Evolutionary conservation across 345 rosid genomes (phyloP).

Genomic region (Syzygium aqueum): DNA sequence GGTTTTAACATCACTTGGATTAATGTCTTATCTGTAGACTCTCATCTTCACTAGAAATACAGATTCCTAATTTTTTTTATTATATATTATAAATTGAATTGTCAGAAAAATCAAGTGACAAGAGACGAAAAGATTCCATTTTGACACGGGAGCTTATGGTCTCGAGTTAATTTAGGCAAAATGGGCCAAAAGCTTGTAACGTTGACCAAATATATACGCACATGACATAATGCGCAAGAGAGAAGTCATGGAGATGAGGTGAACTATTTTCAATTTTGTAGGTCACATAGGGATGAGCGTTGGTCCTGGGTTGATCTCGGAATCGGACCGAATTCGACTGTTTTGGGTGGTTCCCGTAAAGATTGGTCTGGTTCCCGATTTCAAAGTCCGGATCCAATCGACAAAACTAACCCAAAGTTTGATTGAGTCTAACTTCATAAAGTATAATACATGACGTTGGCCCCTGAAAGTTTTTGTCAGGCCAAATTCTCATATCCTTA

Average conservation of each 20-base stretch:
- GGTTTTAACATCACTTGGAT: too few relatives aligned
- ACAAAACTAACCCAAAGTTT: accelerated
- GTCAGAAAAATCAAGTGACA: neutral
- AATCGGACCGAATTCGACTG: accelerated
- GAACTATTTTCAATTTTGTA: neutral
- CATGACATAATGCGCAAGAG: neutral
- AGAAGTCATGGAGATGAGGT: neutral
- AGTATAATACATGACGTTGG: neutral
- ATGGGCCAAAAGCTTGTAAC: neutral
- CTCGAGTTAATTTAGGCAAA: neutral
- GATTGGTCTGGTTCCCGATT: accelerated
- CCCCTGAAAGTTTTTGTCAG: neutral
- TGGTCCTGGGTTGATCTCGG: neutral
- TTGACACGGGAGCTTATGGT: neutral
- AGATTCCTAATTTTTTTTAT: neutral
- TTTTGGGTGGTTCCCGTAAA: accelerated
- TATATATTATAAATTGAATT: neutral
- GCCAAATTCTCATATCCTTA: neutral
- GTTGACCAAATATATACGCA: neutral
- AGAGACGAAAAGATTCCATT: neutral
- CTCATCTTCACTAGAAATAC: neutral
- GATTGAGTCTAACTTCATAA: neutral
- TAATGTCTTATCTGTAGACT: too few relatives aligned
- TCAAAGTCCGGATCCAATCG: accelerated
- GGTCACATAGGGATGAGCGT: neutral